Evolutionary conservation across 495 filamentous ascomycete genomes (phyloP), one percentile per base, ranked within the genome.

Genomic region (Xylaria curta): DNA sequence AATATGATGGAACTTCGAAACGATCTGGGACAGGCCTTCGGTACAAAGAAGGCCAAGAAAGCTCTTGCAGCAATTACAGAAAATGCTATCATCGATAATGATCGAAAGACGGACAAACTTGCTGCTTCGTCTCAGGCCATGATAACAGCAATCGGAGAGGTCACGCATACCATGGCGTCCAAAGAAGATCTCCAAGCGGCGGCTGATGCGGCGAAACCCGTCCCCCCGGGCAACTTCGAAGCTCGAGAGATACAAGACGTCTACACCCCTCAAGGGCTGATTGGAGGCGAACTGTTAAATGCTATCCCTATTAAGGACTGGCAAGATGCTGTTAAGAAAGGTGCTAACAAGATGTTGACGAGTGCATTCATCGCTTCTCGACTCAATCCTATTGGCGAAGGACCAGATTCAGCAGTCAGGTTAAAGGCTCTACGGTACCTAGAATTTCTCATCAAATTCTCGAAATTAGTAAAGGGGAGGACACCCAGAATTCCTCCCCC

Each of bases 21-120:
- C 56, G 88, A 89, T 46, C 91, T 99, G 6, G 96, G 94, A 72
- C 88, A 93, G 76, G 90, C 91, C 61, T 99, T 99, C 83, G 97
- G 96, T 73, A 97, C 94, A 44, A 97, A 94, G 84, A 97, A 97
- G 83, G 90, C 97, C 3, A 92, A 92, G 85, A 97, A 97, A 81
- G 92, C 91, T 2, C 89, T 95, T 70, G 88, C 87, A 33, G 90
- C 91, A 42, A 83, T 92, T 62, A 91, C 92, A 28, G 89, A 93
- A 77, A 97, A 97, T 74, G 92, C 93, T 49, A 93, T 97, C 71
- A 75, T 80, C 21, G 80, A 81, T 47, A 65, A 71, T 66, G 78
- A 86, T 53, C 66, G 81, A 79, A 28, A 83, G 83, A 28, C 80
- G 81, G 8, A 83, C 83, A 42, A 80, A 84, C 80, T 91, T 61